Conservation (phyloP, 139 green algal genomes). For the Tetradesmus obliquus region DNA sequence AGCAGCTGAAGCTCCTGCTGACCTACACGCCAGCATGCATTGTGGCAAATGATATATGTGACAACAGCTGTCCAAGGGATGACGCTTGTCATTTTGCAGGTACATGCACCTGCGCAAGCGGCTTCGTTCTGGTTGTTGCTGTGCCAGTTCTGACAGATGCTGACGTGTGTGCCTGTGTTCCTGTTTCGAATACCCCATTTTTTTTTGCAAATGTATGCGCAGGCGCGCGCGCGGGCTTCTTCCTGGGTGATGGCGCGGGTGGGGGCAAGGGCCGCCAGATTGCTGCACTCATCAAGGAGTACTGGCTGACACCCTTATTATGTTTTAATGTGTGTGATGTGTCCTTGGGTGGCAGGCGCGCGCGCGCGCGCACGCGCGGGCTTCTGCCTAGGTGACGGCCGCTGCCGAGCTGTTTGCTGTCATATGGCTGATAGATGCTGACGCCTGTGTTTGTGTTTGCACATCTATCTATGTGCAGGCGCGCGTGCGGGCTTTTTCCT, state of each 20-base stretch:
- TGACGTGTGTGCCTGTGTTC: not conserved
- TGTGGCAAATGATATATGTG: too few relatives aligned
- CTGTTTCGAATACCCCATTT: constrained; percentile 1
- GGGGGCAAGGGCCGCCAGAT: constrained; percentile 89
- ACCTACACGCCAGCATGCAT: too few relatives aligned
- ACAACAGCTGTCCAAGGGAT: not conserved
- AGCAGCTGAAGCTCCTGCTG: not conserved
- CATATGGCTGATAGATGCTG: not conserved
- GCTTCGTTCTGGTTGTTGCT: not conserved
- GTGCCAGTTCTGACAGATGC: not conserved
- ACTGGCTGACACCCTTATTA: not conserved
- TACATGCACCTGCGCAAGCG: not conserved
- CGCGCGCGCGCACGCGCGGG: too few relatives aligned
- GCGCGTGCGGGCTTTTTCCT: constrained; percentile 60
- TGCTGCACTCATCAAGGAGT: not conserved
- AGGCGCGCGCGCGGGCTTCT: constrained; percentile 76
- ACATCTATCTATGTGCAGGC: not conserved
- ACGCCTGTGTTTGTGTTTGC: too few relatives aligned
- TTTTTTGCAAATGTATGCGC: not conserved
- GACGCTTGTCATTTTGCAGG: not conserved
- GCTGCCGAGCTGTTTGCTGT: not conserved
- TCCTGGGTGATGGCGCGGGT: constrained; percentile 88
- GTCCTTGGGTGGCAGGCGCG: too few relatives aligned
- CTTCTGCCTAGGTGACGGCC: too few relatives aligned
- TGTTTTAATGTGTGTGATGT: too few relatives aligned